These are phyloP conservation scores for Rhodotorula graminis DNA, from an alignment of 768 basidiomycete species.

Conservation along the genomic window DNA sequence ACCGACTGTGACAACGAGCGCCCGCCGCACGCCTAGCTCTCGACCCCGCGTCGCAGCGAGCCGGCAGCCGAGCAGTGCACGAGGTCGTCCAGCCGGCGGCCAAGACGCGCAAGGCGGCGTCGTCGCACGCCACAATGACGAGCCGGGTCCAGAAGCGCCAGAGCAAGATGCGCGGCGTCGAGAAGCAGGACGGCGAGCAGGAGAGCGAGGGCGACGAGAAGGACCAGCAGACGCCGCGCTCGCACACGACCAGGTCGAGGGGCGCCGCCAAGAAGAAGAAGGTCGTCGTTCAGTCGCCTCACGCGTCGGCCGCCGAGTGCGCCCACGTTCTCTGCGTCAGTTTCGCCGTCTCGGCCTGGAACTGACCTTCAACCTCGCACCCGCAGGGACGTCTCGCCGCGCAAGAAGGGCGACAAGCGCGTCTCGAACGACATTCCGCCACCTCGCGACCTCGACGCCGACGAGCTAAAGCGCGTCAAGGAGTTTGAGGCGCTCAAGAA, in stretches of 20 bases:
- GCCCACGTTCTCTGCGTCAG: not conserved
- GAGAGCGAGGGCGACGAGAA: not conserved
- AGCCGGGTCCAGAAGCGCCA: not conserved
- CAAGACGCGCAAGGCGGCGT: not conserved
- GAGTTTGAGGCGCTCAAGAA: not conserved
- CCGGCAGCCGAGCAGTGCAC: not conserved
- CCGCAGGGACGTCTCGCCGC: not conserved
- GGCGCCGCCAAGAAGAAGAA: not conserved
- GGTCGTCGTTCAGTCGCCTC: not conserved
- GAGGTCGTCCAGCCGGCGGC: not conserved
- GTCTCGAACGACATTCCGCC: constrained; percentile 5
- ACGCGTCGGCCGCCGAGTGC: not conserved
- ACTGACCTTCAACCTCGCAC: not conserved
- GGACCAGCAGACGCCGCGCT: not conserved
- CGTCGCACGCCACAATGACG: not conserved
- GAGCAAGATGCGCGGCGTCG: not conserved
- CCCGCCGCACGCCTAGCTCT: not conserved
- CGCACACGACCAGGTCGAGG: not conserved
- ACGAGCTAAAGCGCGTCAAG: not conserved
- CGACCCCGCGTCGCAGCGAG: not conserved
- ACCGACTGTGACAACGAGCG: not conserved
- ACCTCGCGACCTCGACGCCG: not conserved
- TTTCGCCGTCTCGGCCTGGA: not conserved
- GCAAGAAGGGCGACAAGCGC: constrained; percentile 4
- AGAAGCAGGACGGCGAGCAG: not conserved